Conservation (phyloP, 1,284 basidiomycete species). For the Ceratobasidium sp. region DNA sequence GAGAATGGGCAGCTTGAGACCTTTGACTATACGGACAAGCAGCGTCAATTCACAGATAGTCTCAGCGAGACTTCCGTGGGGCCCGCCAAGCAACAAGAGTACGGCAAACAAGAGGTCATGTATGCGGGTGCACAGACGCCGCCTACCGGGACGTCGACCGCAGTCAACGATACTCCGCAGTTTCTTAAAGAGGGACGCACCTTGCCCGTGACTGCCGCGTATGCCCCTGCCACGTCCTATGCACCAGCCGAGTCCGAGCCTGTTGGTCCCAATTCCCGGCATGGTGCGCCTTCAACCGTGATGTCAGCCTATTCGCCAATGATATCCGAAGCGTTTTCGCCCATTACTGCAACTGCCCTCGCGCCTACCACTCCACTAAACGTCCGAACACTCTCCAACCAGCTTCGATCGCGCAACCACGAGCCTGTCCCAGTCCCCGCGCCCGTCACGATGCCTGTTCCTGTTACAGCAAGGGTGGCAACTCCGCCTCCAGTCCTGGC, state of each 20-base stretch:
- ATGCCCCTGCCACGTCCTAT: conserved; percentile 29
- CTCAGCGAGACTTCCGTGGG: conserved; percentile 5
- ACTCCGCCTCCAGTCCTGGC: conserved; percentile 3
- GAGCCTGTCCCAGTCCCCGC: neutral
- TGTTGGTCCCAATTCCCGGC: conserved; percentile 5
- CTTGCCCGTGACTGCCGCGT: conserved; percentile 15
- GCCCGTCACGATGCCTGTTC: conserved; percentile 1
- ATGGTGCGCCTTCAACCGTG: conserved; percentile 5
- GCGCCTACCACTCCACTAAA: conserved; percentile 30
- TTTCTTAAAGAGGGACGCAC: conserved; percentile 1
- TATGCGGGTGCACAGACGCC: conserved; percentile 11
- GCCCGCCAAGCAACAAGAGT: neutral
- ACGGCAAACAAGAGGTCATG: conserved; percentile 5
- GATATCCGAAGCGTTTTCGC: conserved; percentile 21
- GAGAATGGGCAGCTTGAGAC: conserved; percentile 24
- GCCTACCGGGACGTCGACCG: conserved; percentile 27
- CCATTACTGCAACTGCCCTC: conserved; percentile 14
- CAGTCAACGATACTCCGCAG: conserved; percentile 31
- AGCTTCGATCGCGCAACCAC: neutral
- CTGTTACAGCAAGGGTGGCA: neutral
- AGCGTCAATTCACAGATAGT: neutral
- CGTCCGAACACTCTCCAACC: conserved; percentile 17
- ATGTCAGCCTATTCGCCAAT: conserved; percentile 12
- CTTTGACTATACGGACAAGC: conserved; percentile 39
- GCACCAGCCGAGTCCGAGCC: conserved; percentile 35